These are phyloP conservation scores for Diaporthe citrichinensis DNA, from an alignment of 2,329 filamentous ascomycete species.

Conservation along the genomic window DNA sequence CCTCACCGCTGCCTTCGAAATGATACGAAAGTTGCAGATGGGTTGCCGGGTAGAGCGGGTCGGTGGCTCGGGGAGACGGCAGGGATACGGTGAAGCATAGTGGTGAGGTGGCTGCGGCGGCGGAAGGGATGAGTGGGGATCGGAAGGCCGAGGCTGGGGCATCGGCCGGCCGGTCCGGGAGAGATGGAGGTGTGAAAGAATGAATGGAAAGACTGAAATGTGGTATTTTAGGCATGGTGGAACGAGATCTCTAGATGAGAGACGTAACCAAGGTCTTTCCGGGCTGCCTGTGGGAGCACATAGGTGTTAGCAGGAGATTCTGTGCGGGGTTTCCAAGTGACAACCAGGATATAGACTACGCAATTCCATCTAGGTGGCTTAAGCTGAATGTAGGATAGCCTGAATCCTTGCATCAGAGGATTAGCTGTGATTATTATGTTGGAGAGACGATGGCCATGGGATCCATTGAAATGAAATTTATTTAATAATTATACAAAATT, in stretches of 20 bases:
- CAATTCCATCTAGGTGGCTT: neutral
- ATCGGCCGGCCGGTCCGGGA: neutral
- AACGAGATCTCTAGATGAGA: neutral
- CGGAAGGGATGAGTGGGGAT: slow-evolving; percentile 6
- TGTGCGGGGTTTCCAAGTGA: neutral
- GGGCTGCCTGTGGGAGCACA: neutral
- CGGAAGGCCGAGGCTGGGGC: slow-evolving; percentile 5
- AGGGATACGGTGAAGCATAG: neutral
- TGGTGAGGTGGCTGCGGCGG: slow-evolving; percentile 3
- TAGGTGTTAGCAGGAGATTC: neutral
- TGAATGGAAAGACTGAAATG: neutral
- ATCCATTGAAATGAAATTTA: too few species aligned
- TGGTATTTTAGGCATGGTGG: neutral
- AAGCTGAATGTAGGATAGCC: neutral
- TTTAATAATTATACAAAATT: too few species aligned
- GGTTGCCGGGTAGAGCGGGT: slow-evolving; percentile 16
- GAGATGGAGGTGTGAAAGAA: slow-evolving; percentile 6
- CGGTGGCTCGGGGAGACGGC: neutral
- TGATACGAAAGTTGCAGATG: neutral
- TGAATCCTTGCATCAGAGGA: neutral
- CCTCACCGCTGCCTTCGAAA: neutral
- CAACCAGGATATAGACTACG: neutral
- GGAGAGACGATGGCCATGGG: neutral
- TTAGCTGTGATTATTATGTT: neutral
- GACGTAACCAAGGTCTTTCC: too few species aligned